A percentile compares a stretch with the other conserved stretches of the same genome.
These are phyloP conservation scores for Cymodocea nodosa DNA, from an alignment of 116 monocot genomes.

Conservation along the genomic window DNA sequence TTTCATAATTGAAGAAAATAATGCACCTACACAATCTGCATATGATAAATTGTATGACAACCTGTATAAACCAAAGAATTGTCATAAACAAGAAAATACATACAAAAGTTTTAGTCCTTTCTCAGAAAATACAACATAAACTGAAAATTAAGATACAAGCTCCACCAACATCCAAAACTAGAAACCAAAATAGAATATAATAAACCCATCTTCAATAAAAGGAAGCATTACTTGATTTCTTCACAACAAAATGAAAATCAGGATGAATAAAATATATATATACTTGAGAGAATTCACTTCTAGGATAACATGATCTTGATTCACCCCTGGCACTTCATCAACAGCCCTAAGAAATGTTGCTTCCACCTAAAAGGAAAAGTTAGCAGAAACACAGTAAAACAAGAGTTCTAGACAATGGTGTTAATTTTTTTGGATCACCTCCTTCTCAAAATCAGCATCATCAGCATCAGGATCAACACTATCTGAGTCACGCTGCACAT, in stretches of 20 bases:
- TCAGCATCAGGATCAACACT: slow-evolving; percentile 35
- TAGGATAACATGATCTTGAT: slow-evolving; percentile 66
- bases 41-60: slow-evolving; percentile 63
- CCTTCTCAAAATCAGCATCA: slow-evolving; percentile 78
- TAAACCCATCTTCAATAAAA: too few relatives aligned
- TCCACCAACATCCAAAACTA: too few relatives aligned
- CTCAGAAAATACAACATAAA: too few relatives aligned
- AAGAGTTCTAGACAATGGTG: background rate
- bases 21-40: slow-evolving; percentile 84
- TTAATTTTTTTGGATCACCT: slow-evolving; percentile 30
- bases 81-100: background rate
- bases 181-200: too few relatives aligned
- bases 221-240: background rate
- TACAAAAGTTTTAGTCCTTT: too few relatives aligned
- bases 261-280: slow-evolving; percentile 3
- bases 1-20: slow-evolving; percentile 66
- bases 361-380: slow-evolving; percentile 58
- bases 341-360: slow-evolving; percentile 81
- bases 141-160: too few relatives aligned
- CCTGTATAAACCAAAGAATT: slow-evolving; percentile 27
- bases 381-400: background rate
- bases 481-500: slow-evolving; percentile 47
- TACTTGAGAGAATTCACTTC: slow-evolving; percentile 94
- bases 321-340: slow-evolving; percentile 44
- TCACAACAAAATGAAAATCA: background rate